These are phyloP conservation scores for Zymoseptoria passerinii DNA, from an alignment of 2,329 filamentous ascomycete species.

Conservation along the genomic window DNA sequence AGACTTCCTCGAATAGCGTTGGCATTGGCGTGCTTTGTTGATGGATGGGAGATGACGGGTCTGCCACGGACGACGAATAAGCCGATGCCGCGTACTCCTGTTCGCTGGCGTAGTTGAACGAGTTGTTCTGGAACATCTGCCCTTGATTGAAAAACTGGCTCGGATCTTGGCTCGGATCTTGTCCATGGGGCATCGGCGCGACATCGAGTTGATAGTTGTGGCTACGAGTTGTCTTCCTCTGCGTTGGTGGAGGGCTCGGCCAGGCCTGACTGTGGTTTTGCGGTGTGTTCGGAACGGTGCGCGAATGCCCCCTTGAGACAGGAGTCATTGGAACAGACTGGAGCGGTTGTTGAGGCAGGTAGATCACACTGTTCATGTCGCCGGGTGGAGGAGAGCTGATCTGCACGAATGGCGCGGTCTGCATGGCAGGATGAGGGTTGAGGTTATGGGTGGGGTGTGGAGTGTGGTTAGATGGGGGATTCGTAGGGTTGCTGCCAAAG, in stretches of 20 bases:
- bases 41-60: conserved; percentile 39
- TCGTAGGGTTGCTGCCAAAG: conserved; percentile 14
- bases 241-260: conserved; percentile 26
- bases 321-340: conserved; percentile 21
- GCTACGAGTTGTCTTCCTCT: conserved; percentile 26
- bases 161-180: conserved; percentile 6
- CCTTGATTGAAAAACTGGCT: conserved; percentile 7
- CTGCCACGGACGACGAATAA: conserved; percentile 41
- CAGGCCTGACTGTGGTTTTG: conserved; percentile 33
- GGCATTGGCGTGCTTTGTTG: conserved; percentile 31
- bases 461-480: conserved; percentile 2
- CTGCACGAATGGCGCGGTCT: conserved; percentile 15
- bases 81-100: conserved; percentile 41
- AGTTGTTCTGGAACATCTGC: conserved; percentile 26
- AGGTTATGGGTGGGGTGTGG: conserved; percentile 10
- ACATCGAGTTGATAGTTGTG: conserved; percentile 42
- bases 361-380: conserved; percentile 17
- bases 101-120: conserved; percentile 30
- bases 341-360: conserved; percentile 20
- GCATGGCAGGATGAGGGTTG: conserved; percentile 5
- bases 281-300: conserved; percentile 46
- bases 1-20: conserved; percentile 29
- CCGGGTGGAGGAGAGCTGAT: conserved; percentile 13
- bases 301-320: conserved; percentile 25
- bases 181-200: conserved; percentile 45